Percentiles rank a stretch among this genome's conserved stretches.
Conservation (phyloP, 2,329 filamentous ascomycete genomes). For the Stromatinia cepivora region DNA sequence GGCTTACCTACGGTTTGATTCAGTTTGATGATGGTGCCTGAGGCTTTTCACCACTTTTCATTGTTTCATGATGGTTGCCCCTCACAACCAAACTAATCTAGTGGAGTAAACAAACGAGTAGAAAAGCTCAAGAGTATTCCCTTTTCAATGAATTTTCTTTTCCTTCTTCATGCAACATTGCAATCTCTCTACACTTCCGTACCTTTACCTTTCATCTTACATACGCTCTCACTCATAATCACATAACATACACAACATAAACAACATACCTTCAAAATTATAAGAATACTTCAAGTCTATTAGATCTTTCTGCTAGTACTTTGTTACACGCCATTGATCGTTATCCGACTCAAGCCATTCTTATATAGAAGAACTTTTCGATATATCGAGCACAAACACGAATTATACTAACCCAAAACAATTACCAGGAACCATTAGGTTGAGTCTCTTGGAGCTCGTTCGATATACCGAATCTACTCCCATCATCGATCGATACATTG, state of each 20-base stretch:
- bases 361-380: constrained; percentile 47
- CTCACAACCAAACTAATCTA: constrained; percentile 22
- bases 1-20: background rate
- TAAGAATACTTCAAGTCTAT: constrained; percentile 40
- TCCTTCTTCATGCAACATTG: constrained; percentile 38
- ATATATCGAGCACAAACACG: constrained; percentile 51
- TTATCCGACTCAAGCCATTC: constrained; percentile 48
- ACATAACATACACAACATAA: constrained; percentile 26
- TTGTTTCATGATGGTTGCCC: constrained; percentile 15
- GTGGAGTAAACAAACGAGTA: constrained; percentile 24
- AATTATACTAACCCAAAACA: constrained; percentile 48
- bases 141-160: constrained; percentile 21
- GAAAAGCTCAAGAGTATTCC: constrained; percentile 18
- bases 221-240: constrained; percentile 29
- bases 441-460: constrained; percentile 60
- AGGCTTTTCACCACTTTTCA: background rate
- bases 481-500: constrained; percentile 50
- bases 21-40: background rate
- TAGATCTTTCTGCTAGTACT: constrained; percentile 51
- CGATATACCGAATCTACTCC: constrained; percentile 37
- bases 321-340: constrained; percentile 49
- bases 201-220: constrained; percentile 41
- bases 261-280: constrained; percentile 31
- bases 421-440: constrained; percentile 57
- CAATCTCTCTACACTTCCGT: constrained; percentile 36